Conservation (phyloP, 2,329 filamentous ascomycete genomes). For the Microdochium nivale region DNA sequence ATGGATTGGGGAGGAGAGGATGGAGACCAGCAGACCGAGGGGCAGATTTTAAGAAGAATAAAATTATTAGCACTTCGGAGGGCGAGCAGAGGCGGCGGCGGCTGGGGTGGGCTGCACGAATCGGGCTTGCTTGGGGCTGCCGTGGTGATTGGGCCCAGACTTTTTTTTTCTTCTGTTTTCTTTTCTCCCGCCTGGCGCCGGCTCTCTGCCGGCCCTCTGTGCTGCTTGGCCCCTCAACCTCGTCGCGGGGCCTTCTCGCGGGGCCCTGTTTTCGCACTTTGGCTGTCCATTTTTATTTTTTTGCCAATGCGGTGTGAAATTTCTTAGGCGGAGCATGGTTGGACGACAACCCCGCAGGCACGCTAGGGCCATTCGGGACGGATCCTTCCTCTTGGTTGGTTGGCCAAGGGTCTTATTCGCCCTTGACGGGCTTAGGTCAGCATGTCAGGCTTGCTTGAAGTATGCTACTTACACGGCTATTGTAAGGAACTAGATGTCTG, state of each 20-base stretch:
- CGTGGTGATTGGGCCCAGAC: background rate
- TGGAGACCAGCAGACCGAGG: slow-evolving; percentile 7
- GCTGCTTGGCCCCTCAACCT: background rate
- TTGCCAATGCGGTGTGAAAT: slow-evolving; percentile 1
- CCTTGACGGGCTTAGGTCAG: too few relatives aligned
- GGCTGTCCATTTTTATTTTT: background rate
- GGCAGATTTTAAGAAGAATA: slow-evolving; percentile 1
- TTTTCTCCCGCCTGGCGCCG: background rate
- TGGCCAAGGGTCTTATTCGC: background rate
- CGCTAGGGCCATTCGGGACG: background rate
- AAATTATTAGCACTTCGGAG: background rate
- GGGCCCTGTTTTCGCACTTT: background rate
- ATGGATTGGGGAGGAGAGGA: slow-evolving; percentile 8
- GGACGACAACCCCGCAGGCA: background rate
- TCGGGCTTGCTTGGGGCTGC: background rate
- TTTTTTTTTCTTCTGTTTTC: background rate
- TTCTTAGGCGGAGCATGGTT: background rate
- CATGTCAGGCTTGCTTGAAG: too few relatives aligned
- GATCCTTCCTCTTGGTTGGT: background rate
- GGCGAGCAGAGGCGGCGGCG: background rate
- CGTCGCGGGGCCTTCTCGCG: background rate
- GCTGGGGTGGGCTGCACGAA: background rate
- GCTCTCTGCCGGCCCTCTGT: background rate
- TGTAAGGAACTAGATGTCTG: too few relatives aligned
- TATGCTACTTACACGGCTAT: too few relatives aligned